Evolutionary conservation across 768 basidiomycete genomes (phyloP).

Genomic region (Tricholoma terreum): DNA sequence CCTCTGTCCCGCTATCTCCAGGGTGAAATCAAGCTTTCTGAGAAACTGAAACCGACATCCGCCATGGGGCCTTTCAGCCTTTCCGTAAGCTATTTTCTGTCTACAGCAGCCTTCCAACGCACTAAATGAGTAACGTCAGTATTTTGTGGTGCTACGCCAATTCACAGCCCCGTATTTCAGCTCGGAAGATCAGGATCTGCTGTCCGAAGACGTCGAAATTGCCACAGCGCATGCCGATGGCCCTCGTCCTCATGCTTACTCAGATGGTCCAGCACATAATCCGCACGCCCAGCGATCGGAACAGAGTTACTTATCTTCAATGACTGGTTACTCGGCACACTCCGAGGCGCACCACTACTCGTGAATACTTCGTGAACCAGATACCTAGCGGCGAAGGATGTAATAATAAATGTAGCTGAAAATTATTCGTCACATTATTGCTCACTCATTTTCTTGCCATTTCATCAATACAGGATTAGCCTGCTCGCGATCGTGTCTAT

Average conservation of each 20-base stretch:
- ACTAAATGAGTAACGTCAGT: slow-evolving; percentile 24
- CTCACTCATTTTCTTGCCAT: too few relatives aligned
- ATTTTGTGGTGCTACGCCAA: slow-evolving; percentile 43
- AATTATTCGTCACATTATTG: too few relatives aligned
- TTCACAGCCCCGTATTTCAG: slow-evolving; percentile 40
- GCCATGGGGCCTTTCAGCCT: slow-evolving; percentile 51
- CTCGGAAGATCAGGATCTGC: slow-evolving; percentile 36
- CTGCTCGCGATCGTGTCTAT: too few relatives aligned
- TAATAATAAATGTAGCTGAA: too few relatives aligned
- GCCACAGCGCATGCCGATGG: slow-evolving; percentile 50
- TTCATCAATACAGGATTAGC: too few relatives aligned
- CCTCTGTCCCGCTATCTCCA: slow-evolving; percentile 40
- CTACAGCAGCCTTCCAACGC: background rate
- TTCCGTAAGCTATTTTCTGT: slow-evolving; percentile 32
- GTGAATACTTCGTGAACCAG: too few relatives aligned
- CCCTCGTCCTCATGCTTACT: slow-evolving; percentile 46
- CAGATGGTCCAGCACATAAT: slow-evolving; percentile 11
- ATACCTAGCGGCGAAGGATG: too few relatives aligned
- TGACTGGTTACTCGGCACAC: too few relatives aligned
- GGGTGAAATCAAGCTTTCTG: slow-evolving; percentile 50
- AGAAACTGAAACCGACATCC: slow-evolving; percentile 48
- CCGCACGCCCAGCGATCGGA: background rate
- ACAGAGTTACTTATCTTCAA: background rate
- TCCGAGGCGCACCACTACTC: too few relatives aligned
- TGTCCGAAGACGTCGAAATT: slow-evolving; percentile 51